Evolutionary conservation across 1,284 basidiomycete species (phyloP), one percentile per base, ranked within the genome.

Genomic region (Cronartium ribicola): DNA sequence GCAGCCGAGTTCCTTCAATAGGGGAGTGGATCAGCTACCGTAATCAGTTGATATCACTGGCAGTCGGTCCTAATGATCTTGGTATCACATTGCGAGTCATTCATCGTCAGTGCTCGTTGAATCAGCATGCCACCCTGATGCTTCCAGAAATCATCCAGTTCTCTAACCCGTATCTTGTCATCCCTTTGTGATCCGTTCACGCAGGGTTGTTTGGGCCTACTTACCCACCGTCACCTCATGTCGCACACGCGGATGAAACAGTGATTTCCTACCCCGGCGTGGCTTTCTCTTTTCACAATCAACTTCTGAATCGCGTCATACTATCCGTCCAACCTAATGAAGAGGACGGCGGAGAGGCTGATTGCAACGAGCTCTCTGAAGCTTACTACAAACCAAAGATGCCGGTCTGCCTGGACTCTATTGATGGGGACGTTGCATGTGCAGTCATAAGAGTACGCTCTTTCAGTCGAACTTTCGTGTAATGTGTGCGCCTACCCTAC

Each of bases 261-360:
- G 62, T 77, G 41, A 65, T 78, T 5, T 64, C 65, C 46, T 78
- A 78, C 36, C 78, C 78, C 0, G 78, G 78, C 6, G 77, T 78
- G 5, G 72, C 76, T 1, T 76, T 78, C 20, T 76, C 75, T 2
- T 67, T 78, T 8, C 36, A 17, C 7, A 43, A 65, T 14, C 39
- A 48, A 41, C n/a, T 69, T 51, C 29, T 64, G 29, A 63, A 60
- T 48, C 59, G 69, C 55, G 63, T 67, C 4, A 65, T 51, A 22
- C 29, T 41, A 17, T 51, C 63, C 2, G 46, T 69, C 36, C 51
- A 63, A n/a, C 60, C 67, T 13, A 72, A 29, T 20, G 48, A 48
- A 10, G n/a, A 13, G 20, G 75, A 75, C 67, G 0, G 64, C 67
- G 14, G 55, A 20, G 13, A 59, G 75, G 36, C 44, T 40, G 7